Conservation (phyloP, 2,329 filamentous ascomycete species). For the Colletotrichum eleusines region DNA sequence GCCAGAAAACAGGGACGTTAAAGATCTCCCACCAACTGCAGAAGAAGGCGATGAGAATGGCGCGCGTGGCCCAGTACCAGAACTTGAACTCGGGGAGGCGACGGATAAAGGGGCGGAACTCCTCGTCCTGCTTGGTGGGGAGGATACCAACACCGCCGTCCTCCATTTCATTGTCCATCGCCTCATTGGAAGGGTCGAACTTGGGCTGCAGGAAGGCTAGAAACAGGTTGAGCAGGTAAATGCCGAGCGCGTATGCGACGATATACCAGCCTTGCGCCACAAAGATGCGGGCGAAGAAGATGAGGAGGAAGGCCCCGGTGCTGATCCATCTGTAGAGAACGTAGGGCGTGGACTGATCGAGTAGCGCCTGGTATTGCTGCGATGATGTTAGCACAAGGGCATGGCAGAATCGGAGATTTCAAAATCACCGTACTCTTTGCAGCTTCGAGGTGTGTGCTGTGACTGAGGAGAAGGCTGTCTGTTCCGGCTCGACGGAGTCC, state of each 20-base stretch:
- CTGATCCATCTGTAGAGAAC: conserved; percentile 90
- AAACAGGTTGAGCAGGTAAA: conserved; percentile 99
- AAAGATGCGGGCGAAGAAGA: conserved; percentile 92
- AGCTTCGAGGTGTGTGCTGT: conserved; percentile 84
- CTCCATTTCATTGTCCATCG: conserved; percentile 93
- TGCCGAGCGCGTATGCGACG: conserved; percentile 96
- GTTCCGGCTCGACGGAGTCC: conserved; percentile 88
- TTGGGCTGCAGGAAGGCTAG: conserved; percentile 98
- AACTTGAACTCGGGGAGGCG: conserved; percentile 99
- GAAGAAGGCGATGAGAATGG: conserved; percentile 82
- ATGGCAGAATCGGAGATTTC: not conserved
- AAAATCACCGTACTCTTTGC: conserved; percentile 69
- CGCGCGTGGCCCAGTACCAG: conserved; percentile 95
- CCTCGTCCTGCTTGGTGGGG: conserved; percentile 95
- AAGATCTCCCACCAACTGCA: conserved; percentile 96
- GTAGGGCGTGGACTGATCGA: conserved; percentile 93
- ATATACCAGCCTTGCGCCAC: conserved; percentile 99
- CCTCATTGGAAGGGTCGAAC: conserved; percentile 96
- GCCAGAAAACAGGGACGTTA: conserved; percentile 99
- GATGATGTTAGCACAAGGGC: conserved; percentile 42
- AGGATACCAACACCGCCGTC: conserved; percentile 86
- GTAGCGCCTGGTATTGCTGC: conserved; percentile 92
- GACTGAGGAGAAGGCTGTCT: conserved; percentile 92
- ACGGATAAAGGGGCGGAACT: conserved; percentile 97
- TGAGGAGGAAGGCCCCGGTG: conserved; percentile 78